Conservation (phyloP, 2,329 filamentous ascomycete species). For the Amesomyces nigricolor region DNA sequence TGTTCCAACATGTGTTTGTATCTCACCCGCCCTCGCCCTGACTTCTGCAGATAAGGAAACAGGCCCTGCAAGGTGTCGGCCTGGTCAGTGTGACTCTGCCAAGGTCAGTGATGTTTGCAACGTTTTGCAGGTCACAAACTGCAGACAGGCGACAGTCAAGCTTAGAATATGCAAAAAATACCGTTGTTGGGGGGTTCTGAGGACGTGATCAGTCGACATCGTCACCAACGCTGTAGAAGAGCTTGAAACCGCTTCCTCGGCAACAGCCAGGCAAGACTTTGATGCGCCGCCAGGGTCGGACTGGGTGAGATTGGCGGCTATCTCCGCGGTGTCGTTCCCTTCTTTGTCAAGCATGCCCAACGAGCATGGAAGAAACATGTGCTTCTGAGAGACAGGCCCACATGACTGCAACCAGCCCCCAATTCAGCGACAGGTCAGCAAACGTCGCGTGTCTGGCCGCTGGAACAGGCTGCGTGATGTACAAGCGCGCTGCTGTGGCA, state of each 20-base stretch:
- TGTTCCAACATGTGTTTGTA: constrained; percentile 1
- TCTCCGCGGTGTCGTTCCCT: constrained; percentile 9
- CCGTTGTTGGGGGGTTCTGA: no score
- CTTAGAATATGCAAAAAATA: no score
- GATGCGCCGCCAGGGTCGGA: no score
- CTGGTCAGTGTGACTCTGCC: constrained; percentile 9
- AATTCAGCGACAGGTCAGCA: not conserved
- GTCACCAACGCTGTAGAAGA: no score
- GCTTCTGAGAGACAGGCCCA: not conserved
- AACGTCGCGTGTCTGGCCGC: not conserved
- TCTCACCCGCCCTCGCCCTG: not conserved
- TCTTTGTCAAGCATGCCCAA: not conserved
- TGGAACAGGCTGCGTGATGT: not conserved
- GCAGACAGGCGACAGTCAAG: constrained; percentile 5
- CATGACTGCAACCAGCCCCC: constrained; percentile 1
- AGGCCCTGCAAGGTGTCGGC: constrained; percentile 9
- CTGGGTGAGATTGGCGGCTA: not conserved
- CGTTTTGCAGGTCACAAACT: constrained; percentile 19
- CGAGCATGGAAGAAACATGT: not conserved
- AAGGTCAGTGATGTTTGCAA: constrained; percentile 7
- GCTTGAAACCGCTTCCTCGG: no score
- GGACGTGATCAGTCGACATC: no score
- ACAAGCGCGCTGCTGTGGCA: not conserved
- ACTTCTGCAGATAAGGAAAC: no score
- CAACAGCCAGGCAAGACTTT: no score